A percentile compares a stretch with the other conserved stretches of the same genome.
Conservation (phyloP, 2,329 filamentous ascomycete genomes). For the Penicillium psychrosexuale region DNA sequence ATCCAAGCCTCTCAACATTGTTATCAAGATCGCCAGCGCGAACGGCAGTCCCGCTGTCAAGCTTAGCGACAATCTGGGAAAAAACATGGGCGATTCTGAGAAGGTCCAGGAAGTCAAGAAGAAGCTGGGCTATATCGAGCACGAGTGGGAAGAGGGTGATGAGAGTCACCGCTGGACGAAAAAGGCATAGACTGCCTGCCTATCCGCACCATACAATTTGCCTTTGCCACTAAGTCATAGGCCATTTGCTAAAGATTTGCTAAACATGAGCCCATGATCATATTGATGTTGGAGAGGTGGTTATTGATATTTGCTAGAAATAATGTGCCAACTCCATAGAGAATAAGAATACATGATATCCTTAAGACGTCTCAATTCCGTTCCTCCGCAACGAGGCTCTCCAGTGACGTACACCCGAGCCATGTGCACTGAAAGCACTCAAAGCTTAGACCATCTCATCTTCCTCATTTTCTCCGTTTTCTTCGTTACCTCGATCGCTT, state of each 20-base stretch:
- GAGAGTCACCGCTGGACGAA: slow-evolving; percentile 77
- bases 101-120: slow-evolving; percentile 81
- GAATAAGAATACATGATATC: slow-evolving; percentile 6
- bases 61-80: slow-evolving; percentile 85
- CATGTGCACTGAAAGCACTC: neutral
- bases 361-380: neutral
- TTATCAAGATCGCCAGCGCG: slow-evolving; percentile 92
- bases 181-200: slow-evolving; percentile 5
- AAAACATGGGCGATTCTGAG: slow-evolving; percentile 85
- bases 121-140: slow-evolving; percentile 80
- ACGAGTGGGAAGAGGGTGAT: slow-evolving; percentile 77
- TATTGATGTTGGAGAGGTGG: neutral
- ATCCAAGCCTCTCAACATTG: slow-evolving; percentile 90
- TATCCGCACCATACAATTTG: neutral
- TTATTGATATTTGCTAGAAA: neutral
- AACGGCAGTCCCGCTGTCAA: slow-evolving; percentile 81
- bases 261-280: slow-evolving; percentile 1
- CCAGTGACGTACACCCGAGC: neutral
- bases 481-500: neutral
- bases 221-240: neutral
- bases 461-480: neutral
- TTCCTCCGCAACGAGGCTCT: neutral
- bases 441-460: neutral
- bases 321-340: slow-evolving; percentile 1
- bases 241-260: neutral